phyloP scores from a whole-genome alignment of 352 stramenopile genomes.

The Globisporangium splendens region DNA sequence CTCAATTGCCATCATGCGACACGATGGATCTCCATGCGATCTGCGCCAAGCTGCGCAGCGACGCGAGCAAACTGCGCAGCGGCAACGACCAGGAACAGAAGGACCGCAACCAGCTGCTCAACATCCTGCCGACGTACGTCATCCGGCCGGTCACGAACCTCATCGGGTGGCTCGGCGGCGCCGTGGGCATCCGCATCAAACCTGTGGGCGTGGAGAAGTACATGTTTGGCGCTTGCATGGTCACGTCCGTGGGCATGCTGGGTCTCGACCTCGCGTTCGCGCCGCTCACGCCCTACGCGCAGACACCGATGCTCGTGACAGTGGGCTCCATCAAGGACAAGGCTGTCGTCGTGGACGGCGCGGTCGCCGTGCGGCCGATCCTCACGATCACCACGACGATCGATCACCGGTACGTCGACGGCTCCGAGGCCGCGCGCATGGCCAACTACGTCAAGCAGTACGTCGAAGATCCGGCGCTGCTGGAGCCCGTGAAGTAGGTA shows the following conservation, averaged over 20 bases:
- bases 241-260: conserved; percentile 75
- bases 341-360: conserved; percentile 50
- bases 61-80: conserved; percentile 46
- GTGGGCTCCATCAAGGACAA: conserved; percentile 67
- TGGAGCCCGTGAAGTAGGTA: conserved; percentile 34
- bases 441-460: conserved; percentile 42
- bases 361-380: conserved; percentile 56
- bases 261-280: conserved; percentile 64
- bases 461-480: conserved; percentile 46
- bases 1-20: conserved; percentile 37
- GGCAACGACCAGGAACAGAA: conserved; percentile 57
- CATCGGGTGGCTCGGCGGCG: conserved; percentile 59
- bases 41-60: conserved; percentile 35
- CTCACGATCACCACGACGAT: conserved; percentile 70
- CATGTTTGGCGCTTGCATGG: conserved; percentile 70
- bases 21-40: conserved; percentile 60
- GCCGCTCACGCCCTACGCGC: conserved; percentile 56
- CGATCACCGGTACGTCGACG: conserved; percentile 66
- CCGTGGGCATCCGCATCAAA: conserved; percentile 47
- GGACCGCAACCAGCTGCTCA: conserved; percentile 63
- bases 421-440: conserved; percentile 58
- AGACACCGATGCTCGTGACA: conserved; percentile 65
- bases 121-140: conserved; percentile 46
- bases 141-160: conserved; percentile 55
- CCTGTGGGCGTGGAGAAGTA: conserved; percentile 58